Percentiles rank a stretch among this genome's conserved stretches.
Evolutionary conservation across 2,329 filamentous ascomycete species (phyloP).

Genomic region (Didymella segeticola): DNA sequence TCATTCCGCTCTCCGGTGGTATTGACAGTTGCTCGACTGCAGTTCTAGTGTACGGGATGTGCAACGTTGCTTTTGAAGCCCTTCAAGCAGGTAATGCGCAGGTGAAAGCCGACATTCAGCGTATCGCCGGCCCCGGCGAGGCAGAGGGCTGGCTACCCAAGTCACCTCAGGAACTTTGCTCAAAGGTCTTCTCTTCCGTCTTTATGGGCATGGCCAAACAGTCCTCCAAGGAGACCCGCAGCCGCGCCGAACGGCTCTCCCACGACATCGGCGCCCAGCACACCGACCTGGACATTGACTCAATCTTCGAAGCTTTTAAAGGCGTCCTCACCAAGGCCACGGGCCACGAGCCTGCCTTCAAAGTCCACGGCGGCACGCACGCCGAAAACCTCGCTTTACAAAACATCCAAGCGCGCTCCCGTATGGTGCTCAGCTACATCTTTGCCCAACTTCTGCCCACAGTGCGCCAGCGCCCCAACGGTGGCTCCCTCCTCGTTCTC

Average conservation of each 20-base stretch:
- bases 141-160: constrained; percentile 59
- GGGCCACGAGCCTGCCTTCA: constrained; percentile 67
- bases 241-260: constrained; percentile 67
- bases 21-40: constrained; percentile 64
- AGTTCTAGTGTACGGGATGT: constrained; percentile 53
- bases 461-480: constrained; percentile 62
- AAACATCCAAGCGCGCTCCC: constrained; percentile 68
- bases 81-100: constrained; percentile 59
- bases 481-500: constrained; percentile 68
- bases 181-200: constrained; percentile 63
- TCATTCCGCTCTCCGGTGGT: constrained; percentile 65
- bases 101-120: constrained; percentile 61
- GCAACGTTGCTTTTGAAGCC: constrained; percentile 62
- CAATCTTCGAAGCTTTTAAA: constrained; percentile 66
- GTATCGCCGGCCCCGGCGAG: constrained; percentile 59
- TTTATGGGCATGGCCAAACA: constrained; percentile 35
- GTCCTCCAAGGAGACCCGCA: constrained; percentile 51
- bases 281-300: constrained; percentile 72
- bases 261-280: constrained; percentile 74
- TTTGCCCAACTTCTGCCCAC: constrained; percentile 70
- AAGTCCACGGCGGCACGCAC: constrained; percentile 67
- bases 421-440: constrained; percentile 71
- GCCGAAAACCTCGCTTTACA: constrained; percentile 71
- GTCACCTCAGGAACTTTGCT: constrained; percentile 66
- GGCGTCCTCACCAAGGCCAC: constrained; percentile 65